A percentile compares a stretch with the other conserved stretches of the same genome.
Evolutionary conservation across 225 moss, liverwort and hornwort species (phyloP).

Genomic region (Neckera pumila): DNA sequence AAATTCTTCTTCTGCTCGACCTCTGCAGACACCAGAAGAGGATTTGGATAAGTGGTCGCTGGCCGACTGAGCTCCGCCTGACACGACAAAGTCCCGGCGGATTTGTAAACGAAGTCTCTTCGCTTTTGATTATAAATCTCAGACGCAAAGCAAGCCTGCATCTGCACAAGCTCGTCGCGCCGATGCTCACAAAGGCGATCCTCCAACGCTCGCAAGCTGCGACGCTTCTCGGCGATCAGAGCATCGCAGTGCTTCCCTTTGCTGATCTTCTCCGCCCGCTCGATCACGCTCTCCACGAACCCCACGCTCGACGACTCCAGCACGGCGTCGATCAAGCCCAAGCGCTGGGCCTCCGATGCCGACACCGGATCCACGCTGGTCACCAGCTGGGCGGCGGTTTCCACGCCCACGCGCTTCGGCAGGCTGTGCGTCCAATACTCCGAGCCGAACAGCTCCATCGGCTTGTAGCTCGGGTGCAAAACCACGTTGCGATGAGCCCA

Average conservation of each 20-base stretch:
- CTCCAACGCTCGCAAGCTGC: background rate
- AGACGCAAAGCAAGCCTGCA: constrained; percentile 4
- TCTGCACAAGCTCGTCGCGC: background rate
- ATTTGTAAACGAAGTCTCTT: constrained; percentile 18
- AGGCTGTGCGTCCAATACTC: constrained; percentile 52
- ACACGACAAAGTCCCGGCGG: constrained; percentile 1
- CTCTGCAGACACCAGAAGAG: background rate
- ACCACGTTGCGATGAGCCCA: constrained; percentile 37
- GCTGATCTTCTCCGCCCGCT: background rate
- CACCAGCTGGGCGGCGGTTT: background rate
- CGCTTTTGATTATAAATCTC: constrained; percentile 4
- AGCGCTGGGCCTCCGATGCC: background rate
- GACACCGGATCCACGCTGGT: constrained; percentile 18
- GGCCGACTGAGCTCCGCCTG: constrained; percentile 6
- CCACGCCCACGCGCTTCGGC: constrained; percentile 19
- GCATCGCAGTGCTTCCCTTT: background rate
- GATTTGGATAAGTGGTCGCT: background rate
- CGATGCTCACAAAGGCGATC: background rate
- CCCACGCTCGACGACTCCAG: background rate
- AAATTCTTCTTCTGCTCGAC: background rate
- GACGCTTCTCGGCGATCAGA: background rate
- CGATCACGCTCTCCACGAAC: background rate
- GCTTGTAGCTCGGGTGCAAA: constrained; percentile 35
- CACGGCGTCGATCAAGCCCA: constrained; percentile 38
- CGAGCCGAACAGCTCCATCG: constrained; percentile 46